Evolutionary conservation across 495 filamentous ascomycete species (phyloP).

Genomic region (Evernia prunastri): DNA sequence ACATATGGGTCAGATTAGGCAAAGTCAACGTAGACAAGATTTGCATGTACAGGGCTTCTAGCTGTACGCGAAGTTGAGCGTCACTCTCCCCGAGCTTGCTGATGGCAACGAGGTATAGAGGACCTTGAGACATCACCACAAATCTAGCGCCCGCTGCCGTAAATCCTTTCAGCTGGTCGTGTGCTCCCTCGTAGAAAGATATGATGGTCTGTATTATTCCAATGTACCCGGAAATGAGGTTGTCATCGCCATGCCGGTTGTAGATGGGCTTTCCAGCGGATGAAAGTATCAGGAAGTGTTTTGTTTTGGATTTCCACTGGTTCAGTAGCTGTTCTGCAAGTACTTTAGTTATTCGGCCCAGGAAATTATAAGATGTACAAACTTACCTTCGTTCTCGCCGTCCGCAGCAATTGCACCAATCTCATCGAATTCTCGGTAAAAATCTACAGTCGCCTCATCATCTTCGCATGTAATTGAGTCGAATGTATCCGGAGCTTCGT

Average conservation of each 20-base stretch:
- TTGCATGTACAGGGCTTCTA: conserved; percentile 96
- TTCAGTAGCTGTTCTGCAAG: conserved; percentile 56
- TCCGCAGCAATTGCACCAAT: conserved; percentile 58
- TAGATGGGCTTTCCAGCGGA: conserved; percentile 98
- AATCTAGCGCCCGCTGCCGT: conserved; percentile 78
- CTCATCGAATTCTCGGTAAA: conserved; percentile 71
- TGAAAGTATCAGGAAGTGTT: conserved; percentile 94
- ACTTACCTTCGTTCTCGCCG: conserved; percentile 60
- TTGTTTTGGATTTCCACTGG: conserved; percentile 79
- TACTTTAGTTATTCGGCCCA: background rate
- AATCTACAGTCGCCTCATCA: conserved; percentile 52
- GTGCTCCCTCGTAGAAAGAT: conserved; percentile 81
- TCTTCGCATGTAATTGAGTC: conserved; percentile 43
- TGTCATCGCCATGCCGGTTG: conserved; percentile 85
- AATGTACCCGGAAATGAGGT: conserved; percentile 82
- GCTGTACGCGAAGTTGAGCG: conserved; percentile 73
- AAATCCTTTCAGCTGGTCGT: conserved; percentile 72
- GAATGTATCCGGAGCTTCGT: conserved; percentile 53
- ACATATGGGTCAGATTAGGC: conserved; percentile 80
- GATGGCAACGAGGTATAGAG: conserved; percentile 88
- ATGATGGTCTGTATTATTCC: conserved; percentile 98
- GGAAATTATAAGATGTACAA: conserved; percentile 7
- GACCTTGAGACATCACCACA: conserved; percentile 73
- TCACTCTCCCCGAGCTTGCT: conserved; percentile 88
- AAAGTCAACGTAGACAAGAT: conserved; percentile 92